Base-by-base conservation (phyloP, 2,329 filamentous ascomycete genomes). In the Atkinsonella hypoxylon region DNA sequence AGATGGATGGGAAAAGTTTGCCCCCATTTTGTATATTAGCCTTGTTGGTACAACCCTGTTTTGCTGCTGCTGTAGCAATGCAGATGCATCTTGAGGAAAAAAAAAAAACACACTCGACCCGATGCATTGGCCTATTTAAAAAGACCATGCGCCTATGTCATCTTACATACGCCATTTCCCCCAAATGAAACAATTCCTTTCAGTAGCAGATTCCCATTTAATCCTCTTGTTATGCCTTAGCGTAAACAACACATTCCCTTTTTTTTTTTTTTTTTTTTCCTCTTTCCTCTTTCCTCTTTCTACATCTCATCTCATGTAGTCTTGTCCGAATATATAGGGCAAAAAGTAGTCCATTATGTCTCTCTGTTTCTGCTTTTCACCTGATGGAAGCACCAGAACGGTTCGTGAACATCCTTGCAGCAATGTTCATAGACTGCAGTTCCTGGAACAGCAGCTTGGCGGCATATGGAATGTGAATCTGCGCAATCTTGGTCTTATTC, bases 361-460 rank as follows among this genome's bases (percentile, higher is more conserved):
- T 17, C 15, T 9, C 10, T 18, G 5, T 6, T 6, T 34, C n/a
- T 5, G 7, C n/a, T 13, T 20, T 5, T 13, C 15, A 85, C 57
- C 85, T 78, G 56, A 89, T 80, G 42, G 81, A 82, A 51, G 87
- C 82, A 50, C 85, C 86, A 15, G 85, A 89, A 53, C 86, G 75
- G 65, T 87, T 87, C 39, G 91, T 97, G 67, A 95, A 98, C 89
- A 98, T 91, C 66, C 93, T 84, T 32, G 91, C 85, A 11, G 93
- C 91, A 67, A 98, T 97, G 69, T 97, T 97, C 93, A 98, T 98
- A 47, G 89, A 85, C 64, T 90, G 88, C 59, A 98, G 74, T 73
- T 98, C 93, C 74, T 98, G 93, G 83, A 98, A 98, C 47, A 98
- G 81, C 47, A 98, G 77, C 74, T 98, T 98, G 54, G 93, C 93